Conservation (phyloP, 2,329 filamentous ascomycete genomes). For the Fulvia fulva region DNA sequence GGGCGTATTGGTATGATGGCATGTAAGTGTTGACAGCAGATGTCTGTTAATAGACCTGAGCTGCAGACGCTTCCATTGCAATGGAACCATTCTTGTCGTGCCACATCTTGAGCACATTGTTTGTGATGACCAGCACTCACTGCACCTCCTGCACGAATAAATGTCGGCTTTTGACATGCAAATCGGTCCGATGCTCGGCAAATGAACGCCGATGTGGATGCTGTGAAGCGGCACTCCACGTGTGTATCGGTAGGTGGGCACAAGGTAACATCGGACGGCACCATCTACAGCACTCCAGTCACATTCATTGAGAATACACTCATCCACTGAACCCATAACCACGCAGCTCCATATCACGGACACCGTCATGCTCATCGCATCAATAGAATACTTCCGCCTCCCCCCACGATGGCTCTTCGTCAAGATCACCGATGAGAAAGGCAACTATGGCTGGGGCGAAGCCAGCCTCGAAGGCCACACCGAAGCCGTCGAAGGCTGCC, state of each 20-base stretch:
- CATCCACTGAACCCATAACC: neutral
- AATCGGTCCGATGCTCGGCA: neutral
- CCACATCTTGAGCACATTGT: too few relatives aligned
- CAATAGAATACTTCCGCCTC: constrained; percentile 69
- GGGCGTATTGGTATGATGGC: too few relatives aligned
- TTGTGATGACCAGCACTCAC: neutral
- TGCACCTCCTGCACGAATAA: neutral
- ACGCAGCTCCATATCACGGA: neutral
- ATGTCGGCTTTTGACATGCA: neutral
- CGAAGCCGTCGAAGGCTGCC: constrained; percentile 67
- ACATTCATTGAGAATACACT: neutral
- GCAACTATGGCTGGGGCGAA: constrained; percentile 48
- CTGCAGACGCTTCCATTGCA: too few relatives aligned
- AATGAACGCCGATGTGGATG: neutral
- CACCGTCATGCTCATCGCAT: constrained; percentile 51
- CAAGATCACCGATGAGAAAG: constrained; percentile 65
- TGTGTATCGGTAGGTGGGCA: neutral
- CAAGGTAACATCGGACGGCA: neutral
- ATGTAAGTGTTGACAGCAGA: too few relatives aligned
- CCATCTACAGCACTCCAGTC: neutral
- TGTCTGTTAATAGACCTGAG: neutral
- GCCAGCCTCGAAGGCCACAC: constrained; percentile 68
- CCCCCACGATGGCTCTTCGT: constrained; percentile 74
- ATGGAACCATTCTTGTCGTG: too few relatives aligned
- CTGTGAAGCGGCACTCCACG: neutral